Base-by-base conservation (phyloP, 2,329 filamentous ascomycete species). In the Drechslerella dactyloides region DNA sequence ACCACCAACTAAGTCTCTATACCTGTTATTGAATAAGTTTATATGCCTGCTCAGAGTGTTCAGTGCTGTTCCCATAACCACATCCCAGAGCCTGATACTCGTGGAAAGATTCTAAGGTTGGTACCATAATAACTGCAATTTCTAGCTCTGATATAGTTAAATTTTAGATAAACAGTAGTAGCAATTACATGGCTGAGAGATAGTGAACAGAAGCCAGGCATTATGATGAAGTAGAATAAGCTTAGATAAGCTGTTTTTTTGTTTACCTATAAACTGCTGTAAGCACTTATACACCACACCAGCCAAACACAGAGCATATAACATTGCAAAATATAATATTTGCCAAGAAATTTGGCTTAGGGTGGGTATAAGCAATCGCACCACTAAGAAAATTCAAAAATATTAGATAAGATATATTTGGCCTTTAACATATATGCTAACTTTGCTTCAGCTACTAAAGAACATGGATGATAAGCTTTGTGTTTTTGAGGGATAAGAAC, bases 231-330 rank as follows among this genome's bases (percentile, higher is more conserved):
- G 7, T 37, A 7, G 33, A 13, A 37, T 13, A 6, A 7, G 33
- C 7, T 37, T 13, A 13, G 13, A 37, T 37, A 42, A 42, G 37
- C 37, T 15, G 37, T 13, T 15, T 42, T 13, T 15, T 42, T 42
- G 37, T 42, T 42, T 42, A 42, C 37, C 37, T 42, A 42, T 13
- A 42, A 42, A 42, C 37, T 42, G 37, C n/a, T 42, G 37, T 17
- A 33, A 42, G 11, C n/a, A 17, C 37, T 42, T 42, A 15, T 2
- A 15, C 37, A 17, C 37, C 37, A 42, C n/a, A 17, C 37, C 37
- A 15, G 37, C 37, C 13, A 42, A 42, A 42, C 37, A 42, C 15
- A 6, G 3, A 13, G 37, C n/a, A 42, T 42, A 33, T 33, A 33
- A 33, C 8, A 33, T 33, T 3, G 27, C 8, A 33, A 33, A 33